Base-by-base conservation (phyloP, 1,284 basidiomycete species). In the Leucoagaricus sp. region DNA sequence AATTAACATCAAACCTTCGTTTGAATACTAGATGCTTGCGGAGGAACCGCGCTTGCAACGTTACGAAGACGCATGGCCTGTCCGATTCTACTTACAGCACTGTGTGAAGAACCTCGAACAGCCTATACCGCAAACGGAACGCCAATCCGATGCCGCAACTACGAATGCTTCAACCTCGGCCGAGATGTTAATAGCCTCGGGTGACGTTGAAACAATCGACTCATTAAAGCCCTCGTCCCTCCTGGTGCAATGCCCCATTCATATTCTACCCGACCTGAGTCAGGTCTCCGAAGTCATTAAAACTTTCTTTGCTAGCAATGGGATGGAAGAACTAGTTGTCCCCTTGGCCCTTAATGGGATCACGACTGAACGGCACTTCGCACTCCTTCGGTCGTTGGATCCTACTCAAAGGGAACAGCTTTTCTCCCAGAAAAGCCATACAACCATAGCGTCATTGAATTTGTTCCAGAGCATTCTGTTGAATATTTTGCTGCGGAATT, bases 301-400 rank as follows among this genome's bases (percentile, higher is more conserved):
- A 28, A 29, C 47, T 1, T 53, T 65, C 26, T 49, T 71, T 13
- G 53, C 53, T 8, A 40, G 46, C 9, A 58, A 62, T n/a, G 65
- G 65, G 17, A 49, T 67, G 33, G 59, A 61, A 21, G 67, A 69
- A 34, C 55, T 71, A 21, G 38, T 67, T 3, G 65, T 66, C 33
- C 59, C 61, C 2, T 63, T 71, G 46, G 51, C 58, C 5, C 53
- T 49, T 41, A 60, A 61, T 7, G 62, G 62, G 8, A 59, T 71
- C 19, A 64, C 36, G 12, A 64, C 60, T 7, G 59, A 69, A 25
- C 50, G 58, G 12, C 61, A 66, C 2, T 64, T 69, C 29, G 17
- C 42, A 1, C 44, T 56, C 8, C 63, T 70, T 21, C 58, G 44
- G 10, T 38, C 25, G 19, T 45, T 67, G 46, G 21, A 53, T 23